A percentile compares a stretch with the other conserved stretches of the same genome.
These are phyloP conservation scores for Dendrobium officinale DNA, from an alignment of 106 monocot species.

Conservation along the genomic window DNA sequence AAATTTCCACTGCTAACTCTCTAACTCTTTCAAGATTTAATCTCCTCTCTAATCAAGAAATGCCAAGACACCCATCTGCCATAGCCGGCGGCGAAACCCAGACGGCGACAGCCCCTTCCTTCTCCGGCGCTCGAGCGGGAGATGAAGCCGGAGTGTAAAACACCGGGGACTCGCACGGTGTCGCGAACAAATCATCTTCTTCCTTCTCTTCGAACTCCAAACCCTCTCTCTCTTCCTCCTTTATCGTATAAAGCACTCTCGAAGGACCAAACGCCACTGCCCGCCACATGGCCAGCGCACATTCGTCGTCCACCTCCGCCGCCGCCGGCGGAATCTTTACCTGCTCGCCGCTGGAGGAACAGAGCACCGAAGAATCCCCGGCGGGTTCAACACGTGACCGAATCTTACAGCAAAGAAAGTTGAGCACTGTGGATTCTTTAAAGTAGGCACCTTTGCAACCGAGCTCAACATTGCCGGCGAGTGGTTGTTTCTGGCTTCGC, in stretches of 20 bases:
- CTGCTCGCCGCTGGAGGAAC: background rate
- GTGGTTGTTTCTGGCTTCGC: background rate
- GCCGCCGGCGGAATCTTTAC: background rate
- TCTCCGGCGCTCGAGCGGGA: background rate
- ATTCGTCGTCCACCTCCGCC: background rate
- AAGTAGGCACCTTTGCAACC: background rate
- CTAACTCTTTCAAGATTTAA: no score
- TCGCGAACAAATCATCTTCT: background rate
- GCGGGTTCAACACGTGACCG: background rate
- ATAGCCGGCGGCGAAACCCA: background rate
- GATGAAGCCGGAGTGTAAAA: conserved; percentile 6
- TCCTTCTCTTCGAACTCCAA: background rate
- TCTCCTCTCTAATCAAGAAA: background rate
- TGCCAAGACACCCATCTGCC: background rate
- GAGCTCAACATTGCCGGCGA: background rate
- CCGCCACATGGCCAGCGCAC: background rate
- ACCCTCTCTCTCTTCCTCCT: conserved; percentile 3
- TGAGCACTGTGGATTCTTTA: no score
- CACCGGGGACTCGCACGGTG: background rate
- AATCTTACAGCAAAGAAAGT: background rate
- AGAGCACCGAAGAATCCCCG: background rate
- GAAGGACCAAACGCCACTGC: background rate
- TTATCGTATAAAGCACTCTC: conserved; percentile 5
- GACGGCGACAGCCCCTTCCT: background rate
- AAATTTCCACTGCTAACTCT: no score